Evolutionary conservation across 2,329 filamentous ascomycete species (phyloP).

Genomic region (Herpotrichia juniperi): DNA sequence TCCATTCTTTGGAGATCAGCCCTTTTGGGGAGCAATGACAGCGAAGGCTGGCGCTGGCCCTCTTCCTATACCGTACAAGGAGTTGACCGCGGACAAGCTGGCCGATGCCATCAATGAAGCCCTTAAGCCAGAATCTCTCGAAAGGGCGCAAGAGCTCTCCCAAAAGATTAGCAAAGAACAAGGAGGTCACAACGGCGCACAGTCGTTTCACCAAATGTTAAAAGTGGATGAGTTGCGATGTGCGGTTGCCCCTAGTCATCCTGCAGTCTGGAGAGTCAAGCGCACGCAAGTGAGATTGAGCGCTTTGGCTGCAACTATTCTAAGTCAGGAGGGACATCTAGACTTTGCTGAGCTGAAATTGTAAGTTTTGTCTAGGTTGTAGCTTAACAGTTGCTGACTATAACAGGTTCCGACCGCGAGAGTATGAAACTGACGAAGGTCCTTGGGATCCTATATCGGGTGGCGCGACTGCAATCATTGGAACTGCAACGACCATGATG

Average conservation of each 20-base stretch:
- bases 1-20: slow-evolving; percentile 69
- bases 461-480: slow-evolving; percentile 77
- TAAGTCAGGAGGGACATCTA: slow-evolving; percentile 44
- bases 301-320: slow-evolving; percentile 44
- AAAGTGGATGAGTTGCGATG: slow-evolving; percentile 46
- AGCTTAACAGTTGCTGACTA: slow-evolving; percentile 12
- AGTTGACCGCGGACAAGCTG: slow-evolving; percentile 46
- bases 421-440: slow-evolving; percentile 48
- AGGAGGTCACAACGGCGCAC: slow-evolving; percentile 45
- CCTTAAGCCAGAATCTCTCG: slow-evolving; percentile 43
- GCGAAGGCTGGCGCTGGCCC: slow-evolving; percentile 49
- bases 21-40: slow-evolving; percentile 51
- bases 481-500: slow-evolving; percentile 79
- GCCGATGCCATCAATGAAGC: slow-evolving; percentile 46
- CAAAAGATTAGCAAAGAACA: slow-evolving; percentile 46
- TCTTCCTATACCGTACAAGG: slow-evolving; percentile 46
- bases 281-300: slow-evolving; percentile 45
- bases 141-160: slow-evolving; percentile 44
- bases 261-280: slow-evolving; percentile 48
- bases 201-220: slow-evolving; percentile 46
- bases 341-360: slow-evolving; percentile 46
- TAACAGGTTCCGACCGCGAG: slow-evolving; percentile 42
- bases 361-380: slow-evolving; percentile 24
- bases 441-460: slow-evolving; percentile 49
- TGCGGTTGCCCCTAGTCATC: slow-evolving; percentile 33